A percentile compares a stretch with the other conserved stretches of the same genome.
These are phyloP conservation scores for Mycocentrospora acerina DNA, from an alignment of 2,329 filamentous ascomycete genomes.

Conservation along the genomic window DNA sequence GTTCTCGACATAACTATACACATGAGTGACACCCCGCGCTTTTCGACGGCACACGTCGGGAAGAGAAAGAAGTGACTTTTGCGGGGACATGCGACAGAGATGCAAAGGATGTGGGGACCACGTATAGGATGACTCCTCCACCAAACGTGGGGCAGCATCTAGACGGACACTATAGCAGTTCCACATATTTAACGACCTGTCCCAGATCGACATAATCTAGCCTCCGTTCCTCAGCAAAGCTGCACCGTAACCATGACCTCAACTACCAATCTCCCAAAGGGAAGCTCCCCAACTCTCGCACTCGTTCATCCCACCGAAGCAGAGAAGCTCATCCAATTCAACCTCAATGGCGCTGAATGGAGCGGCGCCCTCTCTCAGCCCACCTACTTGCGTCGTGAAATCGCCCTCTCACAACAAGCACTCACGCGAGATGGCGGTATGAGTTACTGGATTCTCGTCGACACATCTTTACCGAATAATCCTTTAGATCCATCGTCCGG, in stretches of 20 bases:
- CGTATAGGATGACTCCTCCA: not conserved
- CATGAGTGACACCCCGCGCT: conserved; percentile 32
- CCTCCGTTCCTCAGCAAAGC: conserved; percentile 4
- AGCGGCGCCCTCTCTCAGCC: conserved; percentile 56
- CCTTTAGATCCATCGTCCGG: conserved; percentile 39
- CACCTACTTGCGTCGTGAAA: conserved; percentile 61
- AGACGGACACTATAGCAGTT: conserved; percentile 3
- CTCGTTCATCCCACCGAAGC: conserved; percentile 57
- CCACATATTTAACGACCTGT: not conserved
- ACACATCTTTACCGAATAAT: conserved; percentile 41
- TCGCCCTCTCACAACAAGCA: conserved; percentile 52
- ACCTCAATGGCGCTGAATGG: conserved; percentile 60
- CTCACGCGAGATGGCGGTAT: conserved; percentile 58
- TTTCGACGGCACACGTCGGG: conserved; percentile 35
- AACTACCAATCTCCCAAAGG: conserved; percentile 45
- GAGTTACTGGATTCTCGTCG: conserved; percentile 62
- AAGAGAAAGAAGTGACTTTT: conserved; percentile 15
- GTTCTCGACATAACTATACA: too few species aligned
- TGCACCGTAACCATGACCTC: conserved; percentile 25
- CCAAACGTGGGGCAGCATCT: conserved; percentile 13
- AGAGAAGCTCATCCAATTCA: conserved; percentile 56
- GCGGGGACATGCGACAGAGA: conserved; percentile 5
- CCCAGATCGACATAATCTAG: not conserved
- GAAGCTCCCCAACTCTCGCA: conserved; percentile 53
- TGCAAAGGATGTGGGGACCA: conserved; percentile 10